These are phyloP conservation scores for Mycena haematopus DNA, from an alignment of 768 basidiomycete genomes.

Conservation along the genomic window DNA sequence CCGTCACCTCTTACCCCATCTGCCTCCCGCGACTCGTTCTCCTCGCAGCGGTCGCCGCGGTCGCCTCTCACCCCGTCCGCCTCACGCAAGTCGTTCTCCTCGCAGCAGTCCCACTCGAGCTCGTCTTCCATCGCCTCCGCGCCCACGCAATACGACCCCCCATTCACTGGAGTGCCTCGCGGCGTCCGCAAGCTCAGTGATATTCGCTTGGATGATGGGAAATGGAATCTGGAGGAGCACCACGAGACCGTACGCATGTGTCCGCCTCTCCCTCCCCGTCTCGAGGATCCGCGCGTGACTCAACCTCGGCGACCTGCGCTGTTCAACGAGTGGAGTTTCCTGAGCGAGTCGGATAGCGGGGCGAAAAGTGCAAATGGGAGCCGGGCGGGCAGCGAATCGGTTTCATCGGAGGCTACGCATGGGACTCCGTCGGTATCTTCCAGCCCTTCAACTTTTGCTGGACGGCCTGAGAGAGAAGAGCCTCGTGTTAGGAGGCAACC, in stretches of 20 bases:
- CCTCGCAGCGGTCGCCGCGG: too few species aligned
- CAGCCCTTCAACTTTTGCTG: background rate
- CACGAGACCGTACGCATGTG: conserved; percentile 11
- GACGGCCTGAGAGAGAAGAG: background rate
- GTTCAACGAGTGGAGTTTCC: conserved; percentile 4
- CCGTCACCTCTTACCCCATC: too few species aligned
- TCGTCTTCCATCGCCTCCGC: background rate
- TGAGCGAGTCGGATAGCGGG: background rate
- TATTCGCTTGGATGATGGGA: background rate
- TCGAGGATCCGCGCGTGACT: too few species aligned
- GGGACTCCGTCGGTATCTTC: background rate
- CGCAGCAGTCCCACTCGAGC: background rate
- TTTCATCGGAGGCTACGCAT: conserved; percentile 5
- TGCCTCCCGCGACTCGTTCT: too few species aligned
- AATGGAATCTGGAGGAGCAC: conserved; percentile 5
- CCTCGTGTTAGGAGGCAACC: background rate
- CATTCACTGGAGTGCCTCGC: conserved; percentile 4
- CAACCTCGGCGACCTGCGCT: too few species aligned
- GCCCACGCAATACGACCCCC: background rate
- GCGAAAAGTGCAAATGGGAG: background rate
- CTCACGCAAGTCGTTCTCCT: too few species aligned
- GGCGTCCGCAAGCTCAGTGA: conserved; percentile 6
- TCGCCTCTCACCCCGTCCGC: background rate
- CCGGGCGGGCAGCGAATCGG: background rate
- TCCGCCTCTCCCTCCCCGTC: background rate